Base-by-base conservation (phyloP, 257 asterid genomes). In the Gardenia jasminoides region DNA sequence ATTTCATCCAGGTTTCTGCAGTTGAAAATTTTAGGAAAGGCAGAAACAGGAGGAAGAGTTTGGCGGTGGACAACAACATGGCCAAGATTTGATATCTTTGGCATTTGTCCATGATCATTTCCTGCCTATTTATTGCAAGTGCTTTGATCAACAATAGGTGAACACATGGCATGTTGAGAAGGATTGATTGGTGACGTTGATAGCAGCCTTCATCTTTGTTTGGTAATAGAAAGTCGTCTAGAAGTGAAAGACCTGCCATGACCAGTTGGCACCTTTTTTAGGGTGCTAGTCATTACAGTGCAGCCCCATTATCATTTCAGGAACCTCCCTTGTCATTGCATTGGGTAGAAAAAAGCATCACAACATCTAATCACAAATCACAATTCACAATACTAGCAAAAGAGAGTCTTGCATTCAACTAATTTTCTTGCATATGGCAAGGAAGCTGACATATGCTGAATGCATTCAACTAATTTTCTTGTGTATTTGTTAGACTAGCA, bases 1-100 rank as follows among this genome's bases (percentile, higher is more conserved):
- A 88, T 41, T 80, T 85, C 3, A 59, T 59, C 66, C 66, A 59
- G 7, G 31, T 59, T 59, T 24, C 31, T 9, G 15, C 30, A 24
- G 66, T 24, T 22, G 66, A 59, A 6, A 7, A 24, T 0, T 59
- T 7, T 8, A 59, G 30, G 11, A 24, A 12, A 24, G 66, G 15
- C 12, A 59, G 17, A 59, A 59, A 19, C 19, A 56, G 62, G 62
- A 56, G 62, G 26, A 56, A 20, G 48, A 46, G 48, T 50, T 50
- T 50, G 58, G 20, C 2, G 3, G 17, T 50, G 58, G 4, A 5
- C 41, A 50, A 50, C 58, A 15, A 50, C 9, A 56, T 56, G 20
- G 62, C 20, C 4, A 16, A 3, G n/a, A 56, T 17, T 9, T 56
- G n/a, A 56, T 1, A 4, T 56, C 26, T 56, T 1, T 56, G 62